Conservation (phyloP, 1,284 basidiomycete genomes). For the Mycocalia duriaeana region DNA sequence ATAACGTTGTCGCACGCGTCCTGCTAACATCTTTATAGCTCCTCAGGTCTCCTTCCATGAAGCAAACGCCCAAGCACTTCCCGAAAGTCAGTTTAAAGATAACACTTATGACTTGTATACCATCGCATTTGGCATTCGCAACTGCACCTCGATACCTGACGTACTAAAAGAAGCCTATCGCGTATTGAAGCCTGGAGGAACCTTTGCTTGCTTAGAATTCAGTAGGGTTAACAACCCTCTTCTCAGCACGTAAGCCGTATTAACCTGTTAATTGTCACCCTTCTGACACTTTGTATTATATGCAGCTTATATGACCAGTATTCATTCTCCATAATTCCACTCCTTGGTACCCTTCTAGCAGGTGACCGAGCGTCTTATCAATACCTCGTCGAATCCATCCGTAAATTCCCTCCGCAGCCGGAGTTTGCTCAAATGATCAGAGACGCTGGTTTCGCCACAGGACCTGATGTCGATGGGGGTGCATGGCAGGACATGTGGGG, state of each 20-base stretch:
- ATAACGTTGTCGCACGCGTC: not conserved
- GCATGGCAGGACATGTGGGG: constrained; percentile 86
- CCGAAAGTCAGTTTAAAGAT: constrained; percentile 61
- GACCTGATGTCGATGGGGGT: constrained; percentile 77
- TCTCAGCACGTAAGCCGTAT: constrained; percentile 70
- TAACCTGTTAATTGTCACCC: constrained; percentile 2
- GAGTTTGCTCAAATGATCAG: constrained; percentile 90
- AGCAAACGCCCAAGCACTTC: constrained; percentile 87
- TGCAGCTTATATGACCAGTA: constrained; percentile 88
- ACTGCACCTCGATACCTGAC: constrained; percentile 90
- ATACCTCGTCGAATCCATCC: constrained; percentile 97
- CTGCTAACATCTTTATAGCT: constrained; percentile 43
- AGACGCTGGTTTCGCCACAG: constrained; percentile 81
- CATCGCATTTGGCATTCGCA: constrained; percentile 97
- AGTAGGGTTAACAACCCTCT: constrained; percentile 90
- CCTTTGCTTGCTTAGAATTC: constrained; percentile 95
- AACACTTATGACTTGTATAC: constrained; percentile 95
- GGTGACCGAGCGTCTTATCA: constrained; percentile 95
- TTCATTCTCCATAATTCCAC: constrained; percentile 93
- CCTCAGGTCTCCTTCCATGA: constrained; percentile 92
- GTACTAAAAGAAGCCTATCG: constrained; percentile 90
- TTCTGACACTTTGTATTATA: constrained; percentile 11
- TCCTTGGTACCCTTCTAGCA: constrained; percentile 92
- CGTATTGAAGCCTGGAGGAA: constrained; percentile 94
- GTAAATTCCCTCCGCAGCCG: constrained; percentile 86